Evolutionary conservation across 225 moss, liverwort and hornwort species (phyloP).

Genomic region (Sphagnum tenellum): DNA sequence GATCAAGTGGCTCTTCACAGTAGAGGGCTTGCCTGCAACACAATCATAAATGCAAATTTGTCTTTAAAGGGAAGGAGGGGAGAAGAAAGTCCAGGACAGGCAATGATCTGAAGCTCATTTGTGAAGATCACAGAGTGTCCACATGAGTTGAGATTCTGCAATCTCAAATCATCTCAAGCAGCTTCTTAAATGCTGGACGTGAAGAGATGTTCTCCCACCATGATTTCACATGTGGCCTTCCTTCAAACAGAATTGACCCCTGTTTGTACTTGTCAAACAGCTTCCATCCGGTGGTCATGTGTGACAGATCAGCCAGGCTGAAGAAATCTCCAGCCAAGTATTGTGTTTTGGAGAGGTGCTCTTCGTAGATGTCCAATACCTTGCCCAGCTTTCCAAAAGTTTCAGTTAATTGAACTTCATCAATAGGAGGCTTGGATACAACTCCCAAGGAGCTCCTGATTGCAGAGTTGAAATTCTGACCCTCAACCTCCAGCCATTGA

Average conservation of each 20-base stretch:
- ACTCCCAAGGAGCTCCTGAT: constrained; percentile 17
- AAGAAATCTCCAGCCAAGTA: constrained; percentile 61
- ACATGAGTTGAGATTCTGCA: too few relatives aligned
- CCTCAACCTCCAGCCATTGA: constrained; percentile 63
- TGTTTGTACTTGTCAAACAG: constrained; percentile 18
- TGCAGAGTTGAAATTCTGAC: constrained; percentile 19
- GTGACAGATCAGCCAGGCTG: constrained; percentile 64
- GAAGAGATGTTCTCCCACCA: constrained; percentile 59
- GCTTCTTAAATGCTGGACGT: constrained; percentile 40
- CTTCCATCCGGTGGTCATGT: constrained; percentile 29
- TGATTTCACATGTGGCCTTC: constrained; percentile 26
- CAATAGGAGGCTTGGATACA: constrained; percentile 8
- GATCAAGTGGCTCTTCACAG: too few relatives aligned
- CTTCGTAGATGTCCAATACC: constrained; percentile 54
- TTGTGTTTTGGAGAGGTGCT: constrained; percentile 22
- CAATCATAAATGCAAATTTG: too few relatives aligned
- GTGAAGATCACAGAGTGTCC: too few relatives aligned
- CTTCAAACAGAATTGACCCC: constrained; percentile 11
- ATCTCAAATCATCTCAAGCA: constrained; percentile 6
- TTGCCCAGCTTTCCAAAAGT: constrained; percentile 17
- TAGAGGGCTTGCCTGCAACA: too few relatives aligned
- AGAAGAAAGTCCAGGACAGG: too few relatives aligned
- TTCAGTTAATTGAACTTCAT: not conserved
- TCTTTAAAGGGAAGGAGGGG: too few relatives aligned
- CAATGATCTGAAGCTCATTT: too few relatives aligned